Conservation (phyloP, 768 basidiomycete species). For the Artomyces pyxidatus region DNA sequence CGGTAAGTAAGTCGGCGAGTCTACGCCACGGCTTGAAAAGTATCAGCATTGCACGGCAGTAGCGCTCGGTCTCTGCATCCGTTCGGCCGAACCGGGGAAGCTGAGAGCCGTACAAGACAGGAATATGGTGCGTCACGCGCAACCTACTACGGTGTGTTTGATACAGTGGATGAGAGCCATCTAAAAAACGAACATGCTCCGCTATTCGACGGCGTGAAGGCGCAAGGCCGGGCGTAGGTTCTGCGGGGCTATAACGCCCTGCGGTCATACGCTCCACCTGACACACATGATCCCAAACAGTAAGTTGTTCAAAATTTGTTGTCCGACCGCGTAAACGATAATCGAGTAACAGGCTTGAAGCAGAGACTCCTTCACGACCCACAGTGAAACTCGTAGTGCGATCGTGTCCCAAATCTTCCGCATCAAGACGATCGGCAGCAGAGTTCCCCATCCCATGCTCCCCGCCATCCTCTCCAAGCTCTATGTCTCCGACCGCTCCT, state of each 20-base stretch:
- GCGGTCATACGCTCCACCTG: neutral
- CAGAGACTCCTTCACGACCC: neutral
- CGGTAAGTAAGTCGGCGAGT: neutral
- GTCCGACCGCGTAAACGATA: neutral
- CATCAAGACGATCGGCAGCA: neutral
- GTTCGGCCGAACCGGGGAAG: conserved; percentile 1
- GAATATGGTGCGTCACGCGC: neutral
- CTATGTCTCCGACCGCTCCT: too few relatives aligned
- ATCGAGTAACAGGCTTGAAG: neutral
- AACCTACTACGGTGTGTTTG: neutral
- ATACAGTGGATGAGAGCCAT: neutral
- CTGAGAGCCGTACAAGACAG: conserved; percentile 5
- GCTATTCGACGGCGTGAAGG: neutral
- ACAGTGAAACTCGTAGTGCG: neutral
- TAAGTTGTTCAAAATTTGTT: neutral
- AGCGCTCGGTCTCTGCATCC: neutral
- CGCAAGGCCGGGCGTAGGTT: too few relatives aligned
- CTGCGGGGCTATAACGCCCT: neutral
- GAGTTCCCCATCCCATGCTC: neutral
- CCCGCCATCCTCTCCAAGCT: neutral
- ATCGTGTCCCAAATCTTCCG: neutral
- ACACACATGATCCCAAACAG: neutral
- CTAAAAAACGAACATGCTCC: neutral
- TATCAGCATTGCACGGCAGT: neutral
- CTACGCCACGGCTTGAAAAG: neutral